Base-by-base conservation (phyloP, 164 flowering plant species). In the Sextonia rubra region DNA sequence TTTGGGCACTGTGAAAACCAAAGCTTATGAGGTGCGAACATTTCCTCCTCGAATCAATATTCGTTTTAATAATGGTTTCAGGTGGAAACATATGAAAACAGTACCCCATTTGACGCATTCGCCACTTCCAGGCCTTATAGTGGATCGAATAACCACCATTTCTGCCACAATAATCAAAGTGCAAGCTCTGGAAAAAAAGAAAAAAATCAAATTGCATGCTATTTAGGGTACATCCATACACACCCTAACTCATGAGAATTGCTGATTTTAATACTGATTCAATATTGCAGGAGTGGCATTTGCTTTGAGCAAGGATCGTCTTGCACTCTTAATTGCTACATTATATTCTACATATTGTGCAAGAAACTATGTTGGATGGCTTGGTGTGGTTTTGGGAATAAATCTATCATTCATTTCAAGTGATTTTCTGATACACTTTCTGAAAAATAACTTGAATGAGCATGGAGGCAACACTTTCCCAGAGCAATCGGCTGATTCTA, bases 391-490 rank as follows among this genome's bases (percentile, higher is more conserved):
- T 70, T 69, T 89, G 75, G 95, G 85, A 60, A 75, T 93, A 71
- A 96, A 90, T 80, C 77, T 96, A 47, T 86, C 99, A 47, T 96
- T 93, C 75, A 77, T 96, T 76, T 91, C 97, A 52, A 96, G 92
- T 83, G 99, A 96, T 79, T 83, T 79, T 73, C 86, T 93, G 65
- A 74, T 91, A 76, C 87, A 85, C 82, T 83, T 89, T 77, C 80
- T 93, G 27, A 89, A 84, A 82, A 86, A 83, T 75, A 89, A 79
- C 63, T 44, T 88, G 15, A 82, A 82, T 64, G 91, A 87, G 77
- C 87, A 77, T 58, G 78, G 85, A 74, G 74, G 85, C 58, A 69
- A 74, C 70, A 69, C 75, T 49, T 17, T 76, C 29, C 74, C 80
- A 66, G 91, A 88, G 47, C 87, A 85, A 80, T 73, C 83, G 11